Evolutionary conservation across 2,329 filamentous ascomycete species (phyloP), one percentile per base, ranked within the genome.

Genomic region (Colletotrichum tamarilloi): DNA sequence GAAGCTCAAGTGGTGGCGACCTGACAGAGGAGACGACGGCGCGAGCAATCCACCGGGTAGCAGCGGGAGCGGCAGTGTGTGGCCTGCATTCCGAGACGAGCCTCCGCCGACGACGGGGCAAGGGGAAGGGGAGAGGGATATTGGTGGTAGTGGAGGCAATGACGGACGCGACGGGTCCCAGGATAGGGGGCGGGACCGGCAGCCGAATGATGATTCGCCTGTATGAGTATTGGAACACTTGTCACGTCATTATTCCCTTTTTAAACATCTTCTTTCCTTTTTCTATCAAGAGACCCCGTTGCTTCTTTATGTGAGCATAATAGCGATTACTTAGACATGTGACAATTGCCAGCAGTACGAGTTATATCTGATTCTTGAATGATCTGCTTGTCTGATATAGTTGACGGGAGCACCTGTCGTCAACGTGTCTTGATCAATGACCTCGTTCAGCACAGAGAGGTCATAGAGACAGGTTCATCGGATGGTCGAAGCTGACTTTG

Each of bases 1-100:
- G 80, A 87, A 86, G 52, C 79, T 91, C 75, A 84, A 82, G 32
- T 92, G 90, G 90, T 91, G 89, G 85, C 77, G 77, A 64, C 60
- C 64, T 22, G 67, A 63, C 26, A 53, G 52, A 30, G 64, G 57
- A n/a, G 76, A 67, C 72, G 75, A 74, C 68, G 65, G 55, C 69
- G 73, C 62, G 22, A 64, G 26, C 62, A 73, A 22, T 73, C 77
- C 77, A 30, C 73, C 72, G 5, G 65, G 73, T 30, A 24, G 72
- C 49, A 73, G 67, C 24, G 55, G 68, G 24, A 70, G 71, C 65
- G 62, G 68, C 66, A 58, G 60, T 53, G 22, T 64, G 71, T 53
- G 73, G 68, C 62, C 75, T 8, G 46, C 28, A 38, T 74, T 59
- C 60, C 68, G 69, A 76, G 38, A 63, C 28, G 59, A 68, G 12